phyloP scores from a whole-genome alignment of 352 stramenopile species.

The Phytophthora fragariaefolia region DNA sequence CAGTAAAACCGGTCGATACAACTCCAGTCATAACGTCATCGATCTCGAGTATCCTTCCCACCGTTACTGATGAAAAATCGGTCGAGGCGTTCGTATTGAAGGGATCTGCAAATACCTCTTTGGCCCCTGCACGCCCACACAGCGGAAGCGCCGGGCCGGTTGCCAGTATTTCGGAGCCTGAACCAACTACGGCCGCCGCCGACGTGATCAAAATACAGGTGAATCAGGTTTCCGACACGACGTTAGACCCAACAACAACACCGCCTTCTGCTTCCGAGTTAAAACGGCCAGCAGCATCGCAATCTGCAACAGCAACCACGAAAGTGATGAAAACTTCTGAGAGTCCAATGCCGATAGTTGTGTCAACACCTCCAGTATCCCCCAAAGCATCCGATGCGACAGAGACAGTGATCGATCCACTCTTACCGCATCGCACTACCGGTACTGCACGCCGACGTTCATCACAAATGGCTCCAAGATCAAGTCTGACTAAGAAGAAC shows the following conservation, averaged over 20 bases:
- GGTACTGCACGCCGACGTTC: constrained; percentile 22
- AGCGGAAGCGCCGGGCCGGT: not conserved
- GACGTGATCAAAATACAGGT: not conserved
- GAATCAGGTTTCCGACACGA: not conserved
- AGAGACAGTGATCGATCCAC: constrained; percentile 10
- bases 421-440: constrained; percentile 16
- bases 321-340: constrained; percentile 6
- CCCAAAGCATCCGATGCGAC: not conserved
- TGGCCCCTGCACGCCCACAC: not conserved
- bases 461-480: constrained; percentile 20
- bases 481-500: constrained; percentile 27
- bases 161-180: not conserved
- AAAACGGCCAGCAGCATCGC: not conserved
- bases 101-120: not conserved
- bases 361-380: not conserved
- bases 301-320: not conserved
- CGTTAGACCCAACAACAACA: not conserved
- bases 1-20: not conserved
- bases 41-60: constrained; percentile 30
- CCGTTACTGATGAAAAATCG: constrained; percentile 24
- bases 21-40: constrained; percentile 4
- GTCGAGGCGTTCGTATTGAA: constrained; percentile 25
- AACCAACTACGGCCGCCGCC: not conserved
- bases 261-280: not conserved
- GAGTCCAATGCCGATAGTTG: not conserved